Percentiles rank a stretch among this genome's conserved stretches.
Conservation (phyloP, 2,329 filamentous ascomycete species). For the Eutypella sp. region DNA sequence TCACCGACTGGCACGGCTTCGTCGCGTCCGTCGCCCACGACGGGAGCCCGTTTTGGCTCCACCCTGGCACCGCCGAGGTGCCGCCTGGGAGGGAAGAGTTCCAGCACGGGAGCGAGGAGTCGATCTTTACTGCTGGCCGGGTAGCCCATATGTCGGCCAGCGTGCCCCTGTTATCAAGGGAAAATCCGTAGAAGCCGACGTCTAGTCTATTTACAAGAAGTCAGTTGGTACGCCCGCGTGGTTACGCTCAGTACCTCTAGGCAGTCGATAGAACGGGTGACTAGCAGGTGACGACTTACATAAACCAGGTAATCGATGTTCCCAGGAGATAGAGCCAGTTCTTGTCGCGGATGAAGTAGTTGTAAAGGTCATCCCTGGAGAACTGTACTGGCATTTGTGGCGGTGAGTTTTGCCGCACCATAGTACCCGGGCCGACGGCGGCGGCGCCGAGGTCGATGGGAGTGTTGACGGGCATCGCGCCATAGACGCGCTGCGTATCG, state of each 20-base stretch:
- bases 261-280: too few relatives aligned
- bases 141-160: constrained; percentile 41
- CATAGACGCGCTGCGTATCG: constrained; percentile 56
- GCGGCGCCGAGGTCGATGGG: constrained; percentile 29
- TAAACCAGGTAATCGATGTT: constrained; percentile 11
- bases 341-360: constrained; percentile 44
- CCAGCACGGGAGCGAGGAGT: constrained; percentile 40
- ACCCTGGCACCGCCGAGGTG: constrained; percentile 38
- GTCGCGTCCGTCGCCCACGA: constrained; percentile 46
- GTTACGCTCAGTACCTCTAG: too few relatives aligned
- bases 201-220: constrained; percentile 42
- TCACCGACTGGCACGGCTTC: constrained; percentile 46
- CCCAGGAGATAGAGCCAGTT: constrained; percentile 40
- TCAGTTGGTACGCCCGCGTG: too few relatives aligned
- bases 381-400: constrained; percentile 42
- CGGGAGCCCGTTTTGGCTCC: constrained; percentile 36
- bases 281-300: constrained; percentile 2
- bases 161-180: constrained; percentile 40
- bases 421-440: background rate
- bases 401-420: constrained; percentile 13
- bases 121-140: constrained; percentile 25
- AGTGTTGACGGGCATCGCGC: constrained; percentile 21
- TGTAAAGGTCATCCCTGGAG: constrained; percentile 41
- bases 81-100: constrained; percentile 38
- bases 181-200: constrained; percentile 53